Evolutionary conservation across 208 protist genomes (phyloP).

Genomic region (Acanthamoeba lugdunensis): DNA sequence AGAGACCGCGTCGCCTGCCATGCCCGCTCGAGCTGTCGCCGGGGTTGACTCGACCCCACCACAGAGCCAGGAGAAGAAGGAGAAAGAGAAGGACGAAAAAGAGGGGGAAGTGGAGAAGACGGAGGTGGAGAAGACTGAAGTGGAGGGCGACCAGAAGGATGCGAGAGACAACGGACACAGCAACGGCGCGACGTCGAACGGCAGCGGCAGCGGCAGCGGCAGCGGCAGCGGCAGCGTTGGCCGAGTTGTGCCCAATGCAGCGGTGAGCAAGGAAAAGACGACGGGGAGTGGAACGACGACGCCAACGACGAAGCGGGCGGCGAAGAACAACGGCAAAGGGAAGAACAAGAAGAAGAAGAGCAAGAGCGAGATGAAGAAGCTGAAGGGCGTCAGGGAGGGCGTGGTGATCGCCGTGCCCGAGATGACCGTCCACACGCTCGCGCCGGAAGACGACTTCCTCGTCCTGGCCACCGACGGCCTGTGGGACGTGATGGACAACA

Average conservation of each 20-base stretch:
- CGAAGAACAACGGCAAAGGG: background rate
- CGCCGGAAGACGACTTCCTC: constrained; percentile 30
- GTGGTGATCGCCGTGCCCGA: constrained; percentile 68
- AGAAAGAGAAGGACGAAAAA: background rate
- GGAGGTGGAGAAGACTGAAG: background rate
- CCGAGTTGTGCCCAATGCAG: background rate
- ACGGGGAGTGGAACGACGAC: background rate
- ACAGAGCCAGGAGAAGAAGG: background rate
- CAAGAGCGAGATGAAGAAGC: constrained; percentile 42
- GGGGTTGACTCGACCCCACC: background rate
- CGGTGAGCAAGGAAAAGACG: background rate
- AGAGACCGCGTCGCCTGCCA: background rate
- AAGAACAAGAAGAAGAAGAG: constrained; percentile 52
- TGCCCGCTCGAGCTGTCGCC: background rate
- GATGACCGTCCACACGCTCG: constrained; percentile 44
- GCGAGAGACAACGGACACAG: background rate
- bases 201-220: no score
- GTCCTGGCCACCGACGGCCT: constrained; percentile 57
- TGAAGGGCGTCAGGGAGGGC: constrained; percentile 50
- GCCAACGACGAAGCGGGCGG: background rate
- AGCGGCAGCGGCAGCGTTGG: background rate
- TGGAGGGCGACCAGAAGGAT: background rate
- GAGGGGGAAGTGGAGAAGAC: background rate
- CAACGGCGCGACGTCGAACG: no score
- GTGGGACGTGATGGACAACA: constrained; percentile 63